Evolutionary conservation across 2,329 filamentous ascomycete species (phyloP), one percentile per base, ranked within the genome.

Genomic region (Penicillium palitans): DNA sequence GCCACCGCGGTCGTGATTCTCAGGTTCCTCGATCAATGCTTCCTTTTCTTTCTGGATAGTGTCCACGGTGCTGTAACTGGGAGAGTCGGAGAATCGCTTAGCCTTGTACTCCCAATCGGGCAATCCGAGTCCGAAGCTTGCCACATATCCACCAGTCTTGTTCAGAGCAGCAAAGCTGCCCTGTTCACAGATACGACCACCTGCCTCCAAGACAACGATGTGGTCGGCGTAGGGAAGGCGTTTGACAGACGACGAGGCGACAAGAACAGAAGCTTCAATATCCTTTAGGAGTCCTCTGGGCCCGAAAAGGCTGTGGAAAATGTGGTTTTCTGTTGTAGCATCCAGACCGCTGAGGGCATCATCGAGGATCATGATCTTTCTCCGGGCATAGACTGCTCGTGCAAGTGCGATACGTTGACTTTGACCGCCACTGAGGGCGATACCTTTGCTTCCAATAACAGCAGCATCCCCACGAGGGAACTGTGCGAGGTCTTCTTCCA

Each of bases 361-460:
- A 61, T 83, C 81, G 13, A 84, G 72, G 21, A 84, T 72, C 31
- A 83, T 69, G 27, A 81, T 72, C 37, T 78, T 74, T 49, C 76
- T 76, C 45, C 78, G 75, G 21, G 81, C 76, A 65, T 83, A 84
- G 10, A 83, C 71, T 15, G 81, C 81, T 55, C 82, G 73, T 24
- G 82, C 82, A n/a, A 83, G 74, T n/a, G 80, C 77, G 62, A 83
- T 78, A 50, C 81, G 76, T 60, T 83, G 80, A 59, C 77, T 81
- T 61, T 84, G 81, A 5, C 81, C 81, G 31, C 81, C 81, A 66
- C 81, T 83, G 35, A 84, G 73, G 25, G 78, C 74, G 55, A 81
- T 76, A 35, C 81, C 81, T 62, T 80, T 79, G 64, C 78, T 82
- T 17, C 81, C 81, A 56, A 82, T 78, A 31, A 78, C 65, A 17